Percentiles rank a stretch among this genome's conserved stretches.
Conservation (phyloP, 2,329 filamentous ascomycete genomes). For the Botrytis fragariae region DNA sequence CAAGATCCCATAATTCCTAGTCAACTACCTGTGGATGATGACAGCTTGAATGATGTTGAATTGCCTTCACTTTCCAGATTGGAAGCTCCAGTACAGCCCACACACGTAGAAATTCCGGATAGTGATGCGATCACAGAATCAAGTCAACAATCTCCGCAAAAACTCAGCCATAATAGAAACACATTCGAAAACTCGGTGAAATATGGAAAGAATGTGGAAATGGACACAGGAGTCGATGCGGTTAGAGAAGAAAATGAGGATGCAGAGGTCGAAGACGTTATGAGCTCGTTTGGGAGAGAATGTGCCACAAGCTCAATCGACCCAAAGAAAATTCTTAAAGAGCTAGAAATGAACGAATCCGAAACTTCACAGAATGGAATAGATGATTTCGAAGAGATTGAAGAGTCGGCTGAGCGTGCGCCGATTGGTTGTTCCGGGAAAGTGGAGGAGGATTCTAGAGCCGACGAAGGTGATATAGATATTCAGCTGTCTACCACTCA, state of each 20-base stretch:
- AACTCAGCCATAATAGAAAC: neutral
- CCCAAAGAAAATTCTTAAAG: neutral
- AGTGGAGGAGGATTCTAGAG: neutral
- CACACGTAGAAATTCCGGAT: slow-evolving; percentile 18
- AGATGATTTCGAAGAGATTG: neutral
- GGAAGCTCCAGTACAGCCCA: neutral
- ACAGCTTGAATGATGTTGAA: neutral
- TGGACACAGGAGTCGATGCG: neutral
- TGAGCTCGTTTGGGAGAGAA: slow-evolving; percentile 17
- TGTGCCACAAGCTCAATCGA: slow-evolving; percentile 15
- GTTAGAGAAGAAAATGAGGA: neutral
- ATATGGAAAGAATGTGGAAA: neutral
- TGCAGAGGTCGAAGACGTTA: neutral
- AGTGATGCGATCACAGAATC: slow-evolving; percentile 19
- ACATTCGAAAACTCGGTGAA: neutral
- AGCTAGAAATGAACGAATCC: neutral
- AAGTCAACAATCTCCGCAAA: slow-evolving; percentile 8
- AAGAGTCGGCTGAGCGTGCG: neutral
- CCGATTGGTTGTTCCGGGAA: neutral
- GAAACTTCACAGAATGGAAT: neutral
- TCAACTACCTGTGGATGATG: neutral
- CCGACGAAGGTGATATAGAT: neutral
- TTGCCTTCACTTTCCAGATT: neutral
- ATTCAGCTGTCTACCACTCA: neutral
- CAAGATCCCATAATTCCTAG: neutral